These are phyloP conservation scores for Naegleria gruberi DNA, from an alignment of 208 protist genomes.

Conservation along the genomic window DNA sequence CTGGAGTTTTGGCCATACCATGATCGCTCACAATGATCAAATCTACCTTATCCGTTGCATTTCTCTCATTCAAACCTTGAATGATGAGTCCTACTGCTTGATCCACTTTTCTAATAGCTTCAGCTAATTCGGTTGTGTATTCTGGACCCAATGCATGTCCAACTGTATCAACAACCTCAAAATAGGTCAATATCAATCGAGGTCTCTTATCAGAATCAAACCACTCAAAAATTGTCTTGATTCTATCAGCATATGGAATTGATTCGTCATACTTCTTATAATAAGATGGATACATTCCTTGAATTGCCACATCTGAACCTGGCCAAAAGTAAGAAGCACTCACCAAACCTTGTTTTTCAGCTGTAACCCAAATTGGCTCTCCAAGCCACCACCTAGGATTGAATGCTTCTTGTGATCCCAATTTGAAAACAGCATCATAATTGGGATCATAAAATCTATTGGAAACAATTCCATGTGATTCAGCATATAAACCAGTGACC, in stretches of 20 bases:
- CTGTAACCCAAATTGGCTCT: slow-evolving; percentile 7
- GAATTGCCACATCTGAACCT: background rate
- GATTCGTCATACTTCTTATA: background rate
- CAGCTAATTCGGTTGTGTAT: background rate
- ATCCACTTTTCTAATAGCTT: background rate
- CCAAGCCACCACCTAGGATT: background rate
- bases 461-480: background rate
- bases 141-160: background rate
- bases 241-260: background rate
- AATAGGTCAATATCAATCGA: background rate
- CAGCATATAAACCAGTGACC: background rate
- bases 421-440: background rate
- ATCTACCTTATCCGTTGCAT: background rate
- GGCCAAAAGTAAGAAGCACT: background rate
- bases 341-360: background rate
- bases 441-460: background rate
- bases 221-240: background rate
- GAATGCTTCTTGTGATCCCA: background rate
- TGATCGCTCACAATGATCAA: background rate
- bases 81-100: background rate
- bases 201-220: background rate
- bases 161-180: background rate
- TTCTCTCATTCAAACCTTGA: background rate
- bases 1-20: background rate
- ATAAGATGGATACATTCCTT: background rate